Evolutionary conservation across 2,329 filamentous ascomycete genomes (phyloP).

Genomic region (Alternaria tenuissima): DNA sequence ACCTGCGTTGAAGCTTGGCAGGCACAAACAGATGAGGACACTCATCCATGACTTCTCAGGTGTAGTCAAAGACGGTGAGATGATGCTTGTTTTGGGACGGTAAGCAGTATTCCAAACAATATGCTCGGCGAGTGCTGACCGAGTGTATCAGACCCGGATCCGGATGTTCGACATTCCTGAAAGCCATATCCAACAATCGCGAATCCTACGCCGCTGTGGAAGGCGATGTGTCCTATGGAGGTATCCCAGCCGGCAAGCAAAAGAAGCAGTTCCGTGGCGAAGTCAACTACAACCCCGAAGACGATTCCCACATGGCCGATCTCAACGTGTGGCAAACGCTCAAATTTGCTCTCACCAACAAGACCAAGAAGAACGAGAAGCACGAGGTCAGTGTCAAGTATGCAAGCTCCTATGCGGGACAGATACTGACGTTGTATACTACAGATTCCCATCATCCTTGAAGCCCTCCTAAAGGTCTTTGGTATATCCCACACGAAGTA

Average conservation of each 20-base stretch:
- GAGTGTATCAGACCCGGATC: constrained; percentile 64
- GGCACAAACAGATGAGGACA: constrained; percentile 59
- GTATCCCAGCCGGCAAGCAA: constrained; percentile 73
- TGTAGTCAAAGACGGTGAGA: constrained; percentile 72
- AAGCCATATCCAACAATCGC: constrained; percentile 75
- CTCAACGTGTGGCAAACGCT: constrained; percentile 82
- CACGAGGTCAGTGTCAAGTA: constrained; percentile 49
- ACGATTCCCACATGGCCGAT: constrained; percentile 76
- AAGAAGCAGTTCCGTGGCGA: constrained; percentile 75
- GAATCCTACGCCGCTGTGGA: constrained; percentile 70
- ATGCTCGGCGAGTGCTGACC: background rate
- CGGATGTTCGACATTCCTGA: constrained; percentile 80
- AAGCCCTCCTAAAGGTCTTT: constrained; percentile 78
- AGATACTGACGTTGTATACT: background rate
- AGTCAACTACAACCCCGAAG: constrained; percentile 80
- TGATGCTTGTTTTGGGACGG: constrained; percentile 76
- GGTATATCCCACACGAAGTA: constrained; percentile 78
- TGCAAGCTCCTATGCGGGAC: background rate
- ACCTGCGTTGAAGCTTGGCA: constrained; percentile 60
- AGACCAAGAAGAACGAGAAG: constrained; percentile 72
- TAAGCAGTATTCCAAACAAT: background rate
- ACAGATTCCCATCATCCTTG: constrained; percentile 70
- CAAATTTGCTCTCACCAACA: constrained; percentile 76
- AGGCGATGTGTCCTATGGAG: constrained; percentile 76
- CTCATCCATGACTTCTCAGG: constrained; percentile 74